Evolutionary conservation across 2,329 filamentous ascomycete species (phyloP), one percentile per base, ranked within the genome.

Genomic region (Hyphodiscus sp.): DNA sequence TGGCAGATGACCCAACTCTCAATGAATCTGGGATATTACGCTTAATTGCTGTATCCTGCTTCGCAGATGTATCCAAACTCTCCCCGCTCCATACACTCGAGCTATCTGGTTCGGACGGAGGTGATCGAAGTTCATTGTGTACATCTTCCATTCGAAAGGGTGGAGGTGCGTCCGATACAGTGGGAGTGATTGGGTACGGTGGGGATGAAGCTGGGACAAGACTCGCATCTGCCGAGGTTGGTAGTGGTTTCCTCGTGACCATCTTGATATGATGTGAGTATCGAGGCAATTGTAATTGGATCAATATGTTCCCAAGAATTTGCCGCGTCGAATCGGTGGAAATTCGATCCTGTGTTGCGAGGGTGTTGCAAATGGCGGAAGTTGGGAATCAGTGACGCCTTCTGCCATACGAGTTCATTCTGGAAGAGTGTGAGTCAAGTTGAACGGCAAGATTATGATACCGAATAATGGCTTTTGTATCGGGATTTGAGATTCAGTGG

Each of bases 241-340:
- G 58, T 20, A 66, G 50, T 23, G 65, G 65, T 47, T 66, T 67
- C 54, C 65, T 56, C 18, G 61, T 65, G 13, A 66, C 63, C 64
- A 67, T 67, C 8, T 49, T 59, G 51, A 42, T 18, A 13, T 16
- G 41, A 26, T 38, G 45, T 26, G 2, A 38, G 33, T 13, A 38
- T 13, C 16, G 11, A n/a, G 11, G 33, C 33, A 13, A n/a, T 6
- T 2, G 2, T 13, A 38, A 38, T n/a, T 13, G 11, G 16, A 2
- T 10, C 2, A 6, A 15, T n/a, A 38, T 4, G 2, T 10, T 38
- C 13, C 33, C 11, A 38, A 38, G 11, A 38, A 6, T 13, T 38
- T 13, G 16, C 7, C 13, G 29, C 7, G 29, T 33, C 33, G 33
- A 38, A 38, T 38, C 2, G 33, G 2, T n/a, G 33, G 11, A 10